phyloP scores from a whole-genome alignment of 2,329 filamentous ascomycete species.

The Fusarium sp. region DNA sequence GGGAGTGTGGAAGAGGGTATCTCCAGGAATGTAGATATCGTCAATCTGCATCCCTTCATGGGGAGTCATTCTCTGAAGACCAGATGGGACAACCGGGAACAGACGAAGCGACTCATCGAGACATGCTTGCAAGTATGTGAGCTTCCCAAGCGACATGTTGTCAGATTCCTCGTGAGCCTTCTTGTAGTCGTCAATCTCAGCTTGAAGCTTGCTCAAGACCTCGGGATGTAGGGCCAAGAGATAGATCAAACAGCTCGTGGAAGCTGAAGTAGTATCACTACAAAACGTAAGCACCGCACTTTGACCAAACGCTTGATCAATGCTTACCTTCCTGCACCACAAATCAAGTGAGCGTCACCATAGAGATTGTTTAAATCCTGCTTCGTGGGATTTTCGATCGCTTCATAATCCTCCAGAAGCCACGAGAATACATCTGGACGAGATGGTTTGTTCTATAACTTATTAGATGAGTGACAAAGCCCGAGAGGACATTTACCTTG shows the following conservation, averaged over 20 bases:
- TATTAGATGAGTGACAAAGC: neutral
- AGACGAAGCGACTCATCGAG: conserved; percentile 39
- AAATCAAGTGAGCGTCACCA: conserved; percentile 3
- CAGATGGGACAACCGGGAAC: conserved; percentile 24
- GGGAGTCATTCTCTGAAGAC: conserved; percentile 15
- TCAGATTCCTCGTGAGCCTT: neutral
- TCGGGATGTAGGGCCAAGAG: conserved; percentile 3
- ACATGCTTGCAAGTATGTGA: conserved; percentile 35
- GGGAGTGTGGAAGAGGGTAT: conserved; percentile 1
- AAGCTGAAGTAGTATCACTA: conserved; percentile 35
- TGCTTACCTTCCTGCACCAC: conserved; percentile 15
- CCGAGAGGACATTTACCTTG: neutral
- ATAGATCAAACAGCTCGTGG: conserved; percentile 16
- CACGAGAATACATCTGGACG: conserved; percentile 17
- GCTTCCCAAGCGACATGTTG: neutral
- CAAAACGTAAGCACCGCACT: neutral
- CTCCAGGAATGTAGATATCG: conserved; percentile 15
- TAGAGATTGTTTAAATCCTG: neutral
- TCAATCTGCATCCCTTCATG: conserved; percentile 11
- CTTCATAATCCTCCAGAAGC: conserved; percentile 17
- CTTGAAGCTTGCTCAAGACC: neutral
- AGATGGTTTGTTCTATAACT: neutral
- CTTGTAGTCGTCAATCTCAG: conserved; percentile 29
- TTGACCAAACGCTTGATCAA: fast-evolving
- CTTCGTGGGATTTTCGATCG: neutral